Percentiles rank a stretch among this genome's conserved stretches.
phyloP scores from a whole-genome alignment of 2,329 filamentous ascomycete species.

The Pestalotiopsis sp. region DNA sequence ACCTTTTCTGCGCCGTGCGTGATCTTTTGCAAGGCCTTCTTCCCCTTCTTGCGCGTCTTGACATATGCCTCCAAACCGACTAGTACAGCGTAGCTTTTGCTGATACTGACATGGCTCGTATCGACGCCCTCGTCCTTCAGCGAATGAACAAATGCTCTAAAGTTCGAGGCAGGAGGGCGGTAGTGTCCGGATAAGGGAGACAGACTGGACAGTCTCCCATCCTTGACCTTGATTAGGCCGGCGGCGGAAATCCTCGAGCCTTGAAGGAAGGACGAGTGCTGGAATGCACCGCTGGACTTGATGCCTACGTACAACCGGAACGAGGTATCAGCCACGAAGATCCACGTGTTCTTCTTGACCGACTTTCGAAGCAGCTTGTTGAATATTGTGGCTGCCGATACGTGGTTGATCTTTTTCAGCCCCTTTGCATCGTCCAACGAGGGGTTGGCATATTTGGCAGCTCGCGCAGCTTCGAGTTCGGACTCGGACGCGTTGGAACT shows the following conservation, averaged over 20 bases:
- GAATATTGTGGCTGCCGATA: slow-evolving; percentile 73
- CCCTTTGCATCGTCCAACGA: slow-evolving; percentile 64
- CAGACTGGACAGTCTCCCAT: slow-evolving; percentile 74
- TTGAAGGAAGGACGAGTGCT: slow-evolving; percentile 87
- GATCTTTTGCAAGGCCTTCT: slow-evolving; percentile 52
- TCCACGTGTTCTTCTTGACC: slow-evolving; percentile 88
- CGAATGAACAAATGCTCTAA: slow-evolving; percentile 76
- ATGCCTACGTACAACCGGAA: slow-evolving; percentile 89
- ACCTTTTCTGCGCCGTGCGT: slow-evolving; percentile 60
- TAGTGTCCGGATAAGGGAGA: slow-evolving; percentile 81
- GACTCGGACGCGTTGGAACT: slow-evolving; percentile 43
- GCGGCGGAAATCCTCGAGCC: slow-evolving; percentile 81
- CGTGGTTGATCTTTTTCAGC: slow-evolving; percentile 56
- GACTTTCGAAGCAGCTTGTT: slow-evolving; percentile 79
- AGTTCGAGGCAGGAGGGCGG: slow-evolving; percentile 80
- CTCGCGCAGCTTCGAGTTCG: slow-evolving; percentile 60
- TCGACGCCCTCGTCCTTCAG: slow-evolving; percentile 76
- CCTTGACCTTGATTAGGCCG: slow-evolving; percentile 81
- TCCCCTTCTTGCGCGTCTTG: slow-evolving; percentile 67
- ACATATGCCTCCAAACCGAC: slow-evolving; percentile 82
- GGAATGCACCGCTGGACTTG: slow-evolving; percentile 85
- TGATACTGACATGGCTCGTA: slow-evolving; percentile 77
- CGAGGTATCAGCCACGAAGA: slow-evolving; percentile 85
- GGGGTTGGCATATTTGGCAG: slow-evolving; percentile 66
- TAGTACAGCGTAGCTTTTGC: slow-evolving; percentile 79